Evolutionary conservation across 495 filamentous ascomycete species (phyloP), one percentile per base, ranked within the genome.

Genomic region (Cladorrhinum samala): DNA sequence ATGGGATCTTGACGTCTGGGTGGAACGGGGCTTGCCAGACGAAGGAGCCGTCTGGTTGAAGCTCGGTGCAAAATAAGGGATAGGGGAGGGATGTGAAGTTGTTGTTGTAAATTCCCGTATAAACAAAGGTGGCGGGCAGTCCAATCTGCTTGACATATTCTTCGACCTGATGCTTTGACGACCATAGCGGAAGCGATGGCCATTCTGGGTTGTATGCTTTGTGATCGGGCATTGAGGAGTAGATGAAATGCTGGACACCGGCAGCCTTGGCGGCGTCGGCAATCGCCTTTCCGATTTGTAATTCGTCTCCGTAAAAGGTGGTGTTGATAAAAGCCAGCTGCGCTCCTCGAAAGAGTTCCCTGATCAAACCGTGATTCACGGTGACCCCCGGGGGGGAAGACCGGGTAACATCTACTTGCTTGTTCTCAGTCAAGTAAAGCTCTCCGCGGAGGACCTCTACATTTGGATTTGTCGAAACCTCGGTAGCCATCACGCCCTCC

Each of bases 41-140:
- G 64, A 96, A 97, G 54, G 86, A 88, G 3, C 87, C 90, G 59
- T 96, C 88, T 0, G 72, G 65, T 64, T 87, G 80, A 21, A 93
- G 70, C 62, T 94, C 88, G 87, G 95, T 95, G 68, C 89, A 88
- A 71, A 95, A 95, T 7, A 98, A 76, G 2, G 93, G 93, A 67
- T 95, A 96, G 0, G 85, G 87, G 21, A 96, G 77, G 53, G 86
- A 90, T 9, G 91, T 96, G 72, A 98, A 98, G 68, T 98, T 98
- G 69, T 98, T 97, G 72, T 96, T 95, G 75, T 97, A 98, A 59
- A 96, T 96, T 38, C 93, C 93, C 24, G 90, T 87, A 66, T 96
- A 97, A 56, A 96, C 83, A 58, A 96, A 96, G 7, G 92, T 96
- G 1, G 90, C 81, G 0, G 91, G 88, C 7, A 96, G 72, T 2